phyloP scores from a whole-genome alignment of 768 basidiomycete species.

The Boletus reticuloceps region DNA sequence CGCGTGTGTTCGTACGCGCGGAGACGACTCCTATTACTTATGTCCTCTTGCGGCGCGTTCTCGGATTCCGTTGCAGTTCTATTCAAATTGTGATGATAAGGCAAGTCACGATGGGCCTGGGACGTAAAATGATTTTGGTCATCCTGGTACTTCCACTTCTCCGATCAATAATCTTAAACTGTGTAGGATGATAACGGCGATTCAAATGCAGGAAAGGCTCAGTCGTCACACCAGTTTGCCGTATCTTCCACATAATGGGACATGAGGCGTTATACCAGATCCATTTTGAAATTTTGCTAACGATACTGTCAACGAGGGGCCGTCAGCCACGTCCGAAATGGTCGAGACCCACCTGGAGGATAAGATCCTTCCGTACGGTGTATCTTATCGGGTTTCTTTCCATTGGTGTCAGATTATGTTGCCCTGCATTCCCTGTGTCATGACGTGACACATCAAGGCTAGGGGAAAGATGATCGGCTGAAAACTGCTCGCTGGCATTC shows the following conservation, averaged over 20 bases:
- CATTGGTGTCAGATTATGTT: background rate
- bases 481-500: background rate
- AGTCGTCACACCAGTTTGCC: too few species aligned
- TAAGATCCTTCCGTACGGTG: conserved; percentile 16
- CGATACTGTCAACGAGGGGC: background rate
- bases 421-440: background rate
- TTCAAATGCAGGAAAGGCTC: background rate
- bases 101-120: background rate
- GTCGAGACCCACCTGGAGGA: background rate
- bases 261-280: background rate
- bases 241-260: background rate
- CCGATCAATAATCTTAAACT: too few species aligned
- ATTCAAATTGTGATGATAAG: background rate
- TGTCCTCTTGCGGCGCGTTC: background rate
- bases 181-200: background rate
- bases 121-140: too few species aligned
- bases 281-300: background rate
- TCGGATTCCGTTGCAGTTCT: background rate
- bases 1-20: background rate
- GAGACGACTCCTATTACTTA: background rate
- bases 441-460: background rate
- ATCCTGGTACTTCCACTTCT: background rate
- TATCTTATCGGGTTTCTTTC: background rate
- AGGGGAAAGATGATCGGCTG: background rate
- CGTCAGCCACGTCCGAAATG: background rate